Evolutionary conservation across 2,329 filamentous ascomycete species (phyloP).

Genomic region (Trichophyton mentagrophytes): DNA sequence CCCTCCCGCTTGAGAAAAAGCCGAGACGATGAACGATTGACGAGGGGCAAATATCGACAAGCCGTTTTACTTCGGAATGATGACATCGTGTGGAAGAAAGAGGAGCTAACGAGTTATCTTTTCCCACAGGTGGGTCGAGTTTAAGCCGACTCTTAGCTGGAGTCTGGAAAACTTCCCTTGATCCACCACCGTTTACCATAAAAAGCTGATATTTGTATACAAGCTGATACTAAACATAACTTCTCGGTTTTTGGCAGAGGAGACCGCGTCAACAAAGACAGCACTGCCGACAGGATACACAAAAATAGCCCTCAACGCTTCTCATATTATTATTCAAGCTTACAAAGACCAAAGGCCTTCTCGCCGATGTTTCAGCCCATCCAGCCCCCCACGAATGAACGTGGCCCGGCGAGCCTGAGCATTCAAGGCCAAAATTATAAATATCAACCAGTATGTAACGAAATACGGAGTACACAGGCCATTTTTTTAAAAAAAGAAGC

Average conservation of each 20-base stretch:
- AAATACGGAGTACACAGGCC: neutral
- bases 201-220: neutral
- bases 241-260: too few relatives aligned
- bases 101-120: neutral
- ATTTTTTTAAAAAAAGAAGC: neutral
- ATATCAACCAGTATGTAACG: neutral
- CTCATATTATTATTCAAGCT: neutral
- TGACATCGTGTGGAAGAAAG: neutral
- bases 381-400: neutral
- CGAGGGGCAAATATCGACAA: neutral
- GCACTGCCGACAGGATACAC: neutral
- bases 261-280: neutral
- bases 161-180: conserved; percentile 2
- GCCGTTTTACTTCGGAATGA: neutral
- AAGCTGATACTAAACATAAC: neutral
- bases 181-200: neutral
- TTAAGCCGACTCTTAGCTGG: neutral
- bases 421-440: neutral
- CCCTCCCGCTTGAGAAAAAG: neutral
- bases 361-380: neutral
- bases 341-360: neutral
- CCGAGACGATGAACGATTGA: neutral
- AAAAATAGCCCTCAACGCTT: neutral
- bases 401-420: neutral
- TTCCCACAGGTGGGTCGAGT: neutral